Conservation (phyloP, 2,329 filamentous ascomycete species). For the Aspergillus sojae region DNA sequence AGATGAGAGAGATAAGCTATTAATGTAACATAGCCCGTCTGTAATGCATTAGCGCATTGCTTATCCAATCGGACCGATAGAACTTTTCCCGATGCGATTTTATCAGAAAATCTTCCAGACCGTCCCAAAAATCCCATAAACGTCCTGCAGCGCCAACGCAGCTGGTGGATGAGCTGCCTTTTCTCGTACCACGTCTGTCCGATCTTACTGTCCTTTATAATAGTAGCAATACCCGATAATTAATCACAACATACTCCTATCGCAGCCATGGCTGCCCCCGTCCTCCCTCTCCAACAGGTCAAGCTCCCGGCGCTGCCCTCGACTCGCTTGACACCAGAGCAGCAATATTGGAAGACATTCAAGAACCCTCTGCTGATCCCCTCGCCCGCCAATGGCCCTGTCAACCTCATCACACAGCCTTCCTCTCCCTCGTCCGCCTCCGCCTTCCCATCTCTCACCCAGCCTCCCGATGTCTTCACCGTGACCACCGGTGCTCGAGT, state of each 20-base stretch:
- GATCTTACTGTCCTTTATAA: not conserved
- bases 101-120: slow-evolving; percentile 8
- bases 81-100: slow-evolving; percentile 8
- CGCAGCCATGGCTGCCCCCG: slow-evolving; percentile 76
- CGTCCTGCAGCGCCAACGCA: slow-evolving; percentile 7
- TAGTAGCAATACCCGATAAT: not conserved
- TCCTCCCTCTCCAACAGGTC: slow-evolving; percentile 75
- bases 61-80: not conserved
- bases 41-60: not conserved
- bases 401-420: slow-evolving; percentile 85
- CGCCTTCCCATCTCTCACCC: slow-evolving; percentile 46
- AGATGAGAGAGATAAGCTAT: not conserved
- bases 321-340: slow-evolving; percentile 78
- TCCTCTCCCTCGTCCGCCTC: slow-evolving; percentile 49
- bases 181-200: not conserved
- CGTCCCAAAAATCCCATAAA: not conserved
- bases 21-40: rapidly evolving
- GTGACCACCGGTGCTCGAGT: slow-evolving; percentile 93
- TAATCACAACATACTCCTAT: not conserved
- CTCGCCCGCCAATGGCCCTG: slow-evolving; percentile 83
- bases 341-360: slow-evolving; percentile 95
- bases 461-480: slow-evolving; percentile 68
- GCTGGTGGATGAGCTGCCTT: slow-evolving; percentile 1
- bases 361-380: slow-evolving; percentile 87
- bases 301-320: slow-evolving; percentile 83